Evolutionary conservation across 108 stramenopile species (phyloP), one percentile per base, ranked within the genome.

Genomic region (Fragilariopsis cylindrus): DNA sequence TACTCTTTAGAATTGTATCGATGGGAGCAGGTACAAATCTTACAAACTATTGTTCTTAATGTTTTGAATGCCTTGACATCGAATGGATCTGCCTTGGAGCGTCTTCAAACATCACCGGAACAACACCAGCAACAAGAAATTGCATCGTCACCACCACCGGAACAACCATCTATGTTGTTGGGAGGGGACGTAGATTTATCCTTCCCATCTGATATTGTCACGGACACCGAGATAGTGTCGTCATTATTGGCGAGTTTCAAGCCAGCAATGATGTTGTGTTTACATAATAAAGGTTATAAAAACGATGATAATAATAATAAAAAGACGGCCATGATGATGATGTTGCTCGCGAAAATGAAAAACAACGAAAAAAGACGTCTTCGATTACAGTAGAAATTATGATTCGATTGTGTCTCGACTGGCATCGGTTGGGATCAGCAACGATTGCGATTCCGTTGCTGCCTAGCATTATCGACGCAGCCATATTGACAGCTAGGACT

Each of bases 21-120:
- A 30, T 48, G 65, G 30, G 71, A 78, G n/a, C 60, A 78, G 62
- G 7, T 70, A 6, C 66, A 54, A 46, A 39, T 57, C 9, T 58
- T 78, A 47, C 71, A 78, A 56, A 72, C 54, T 2, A 71, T 68
- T 43, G 57, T 39, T 4, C 8, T 72, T 39, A 66, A 50, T 42
- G 60, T 64, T 63, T 50, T 78, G 62, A 8, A 11, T 4, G 48
- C 5, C 4, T 66, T 66, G 40, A 63, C 62, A 11, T 63, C 62
- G 4, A 43, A 63, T 40, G 43, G 5, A 4, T 44, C 62, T 3
- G 42, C 62, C 7, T 63, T 63, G 62, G 62, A 63, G 45, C 62
- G 62, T 4, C 40, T 63, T 4, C 40, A 43, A 6, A 9, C 42
- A 45, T 43, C 40, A 63, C 62, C 62, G 62, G 62, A 45, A 11